Evolutionary conservation across 306 rosid genomes (phyloP), one percentile per base, ranked within the genome.

Genomic region (Quercus ilex): DNA sequence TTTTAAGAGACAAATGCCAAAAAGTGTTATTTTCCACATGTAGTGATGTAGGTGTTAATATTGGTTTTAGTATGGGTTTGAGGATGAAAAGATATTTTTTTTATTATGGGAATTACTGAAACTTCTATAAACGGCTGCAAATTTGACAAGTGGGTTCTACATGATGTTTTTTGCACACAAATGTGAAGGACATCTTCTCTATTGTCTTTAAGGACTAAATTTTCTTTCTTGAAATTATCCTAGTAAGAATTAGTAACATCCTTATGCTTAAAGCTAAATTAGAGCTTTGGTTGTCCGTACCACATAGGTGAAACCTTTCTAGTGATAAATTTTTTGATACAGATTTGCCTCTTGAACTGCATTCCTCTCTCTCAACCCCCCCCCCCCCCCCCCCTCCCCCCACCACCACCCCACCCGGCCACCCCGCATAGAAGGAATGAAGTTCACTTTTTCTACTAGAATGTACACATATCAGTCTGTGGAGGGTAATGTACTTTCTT

Each of bases 141-240:
- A 67, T 6, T 67, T 33, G 8, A n/a, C 31, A 43, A 31, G 1
- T 43, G 26, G 15, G 65, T 59, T 26, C 31, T 59, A 21, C 4
- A 26, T 74, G 23, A 10, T 20, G 3, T 30, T 73, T 10, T 5
- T 19, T 78, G 25, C 35, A 51, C 69, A 53, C 56, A 0, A 23
- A 17, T 13, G 59, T 51, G 83, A 57, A 35, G 80, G 51, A 51
- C 35, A 26, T 60, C 75, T 52, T 71, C 69, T 71, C 55, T 41
- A 75, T 46, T 52, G 60, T 28, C 58, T 49, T 19, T 23, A 18
- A 10, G 25, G 46, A 38, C 38, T 63, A 55, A n/a, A 74, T 12
- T 79, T 71, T 75, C 79, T 46, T 71, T 72, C 63, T 72, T 81
- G 33, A n/a, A 55, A 31, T 12, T 9, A 56, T 70, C 41, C 55